These are phyloP conservation scores for Filobasidium floriforme DNA, from an alignment of 768 basidiomycete genomes.

Conservation along the genomic window DNA sequence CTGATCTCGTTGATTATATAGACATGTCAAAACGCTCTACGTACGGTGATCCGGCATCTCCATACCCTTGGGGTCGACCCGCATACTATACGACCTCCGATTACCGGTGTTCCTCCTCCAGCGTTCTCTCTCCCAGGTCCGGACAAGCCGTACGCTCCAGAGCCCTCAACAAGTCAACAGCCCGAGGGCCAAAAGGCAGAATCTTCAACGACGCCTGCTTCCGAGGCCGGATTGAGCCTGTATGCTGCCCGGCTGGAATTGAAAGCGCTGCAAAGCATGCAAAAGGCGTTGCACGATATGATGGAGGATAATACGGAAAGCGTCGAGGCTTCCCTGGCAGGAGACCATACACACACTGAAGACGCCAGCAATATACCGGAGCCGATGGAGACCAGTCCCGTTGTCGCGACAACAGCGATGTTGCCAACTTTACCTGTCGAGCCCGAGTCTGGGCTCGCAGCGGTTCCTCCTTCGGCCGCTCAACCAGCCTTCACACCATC, in stretches of 20 bases:
- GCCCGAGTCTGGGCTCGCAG: too few species aligned
- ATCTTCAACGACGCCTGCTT: not conserved
- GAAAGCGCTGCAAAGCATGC: constrained; percentile 13
- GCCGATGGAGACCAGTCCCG: too few species aligned
- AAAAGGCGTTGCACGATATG: constrained; percentile 12
- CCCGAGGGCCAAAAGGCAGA: not conserved
- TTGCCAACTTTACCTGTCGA: too few species aligned
- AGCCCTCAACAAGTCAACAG: not conserved
- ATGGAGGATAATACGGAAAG: not conserved
- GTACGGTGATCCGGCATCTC: constrained; percentile 9
- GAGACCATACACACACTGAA: not conserved
- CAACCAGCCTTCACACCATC: too few species aligned
- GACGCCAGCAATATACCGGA: too few species aligned
- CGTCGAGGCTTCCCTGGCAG: not conserved
- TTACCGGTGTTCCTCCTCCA: constrained; percentile 2
- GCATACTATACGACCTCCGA: constrained; percentile 7
- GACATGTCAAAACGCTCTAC: constrained; percentile 13
- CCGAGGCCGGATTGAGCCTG: constrained; percentile 9
- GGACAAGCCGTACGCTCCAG: not conserved
- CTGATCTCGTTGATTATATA: not conserved
- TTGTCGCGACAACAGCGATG: too few species aligned
- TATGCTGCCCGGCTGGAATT: constrained; percentile 18
- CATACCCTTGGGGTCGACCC: not conserved
- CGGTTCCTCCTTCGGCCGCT: too few species aligned
- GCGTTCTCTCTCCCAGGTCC: not conserved